Conservation (phyloP, 164 flowering plant genomes). For the Berberis vulgaris region DNA sequence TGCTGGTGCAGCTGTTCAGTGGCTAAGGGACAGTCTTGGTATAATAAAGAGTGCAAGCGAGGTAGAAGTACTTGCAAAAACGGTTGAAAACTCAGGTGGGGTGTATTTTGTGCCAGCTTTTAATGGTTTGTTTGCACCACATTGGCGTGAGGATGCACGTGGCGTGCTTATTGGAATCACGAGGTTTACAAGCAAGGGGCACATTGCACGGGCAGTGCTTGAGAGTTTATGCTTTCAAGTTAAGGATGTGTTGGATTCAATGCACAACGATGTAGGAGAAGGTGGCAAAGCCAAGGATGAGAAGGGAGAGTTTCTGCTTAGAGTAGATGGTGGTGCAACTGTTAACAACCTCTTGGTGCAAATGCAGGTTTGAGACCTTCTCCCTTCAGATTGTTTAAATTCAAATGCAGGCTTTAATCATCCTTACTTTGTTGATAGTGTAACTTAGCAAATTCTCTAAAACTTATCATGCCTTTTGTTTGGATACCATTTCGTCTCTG, state of each 20-base stretch:
- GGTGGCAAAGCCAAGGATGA: conserved; percentile 32
- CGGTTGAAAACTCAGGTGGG: conserved; percentile 70
- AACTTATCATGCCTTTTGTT: neutral
- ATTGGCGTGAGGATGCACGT: conserved; percentile 99
- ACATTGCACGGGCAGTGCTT: conserved; percentile 88
- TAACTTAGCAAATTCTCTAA: neutral
- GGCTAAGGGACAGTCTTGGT: conserved; percentile 92
- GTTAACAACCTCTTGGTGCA: conserved; percentile 90
- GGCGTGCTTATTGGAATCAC: conserved; percentile 90
- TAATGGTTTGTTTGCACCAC: conserved; percentile 91
- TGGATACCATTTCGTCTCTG: neutral
- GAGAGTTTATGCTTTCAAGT: conserved; percentile 98
- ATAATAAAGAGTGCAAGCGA: conserved; percentile 61
- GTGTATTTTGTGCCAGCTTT: conserved; percentile 97
- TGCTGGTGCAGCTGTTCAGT: conserved; percentile 98
- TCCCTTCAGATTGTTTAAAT: neutral
- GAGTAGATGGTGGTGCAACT: conserved; percentile 97
- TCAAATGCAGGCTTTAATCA: neutral
- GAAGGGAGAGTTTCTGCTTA: conserved; percentile 64
- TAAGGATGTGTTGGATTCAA: conserved; percentile 81
- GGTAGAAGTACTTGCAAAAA: conserved; percentile 63
- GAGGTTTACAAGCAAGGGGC: conserved; percentile 71
- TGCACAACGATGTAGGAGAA: conserved; percentile 84
- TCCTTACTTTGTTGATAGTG: too few species aligned
- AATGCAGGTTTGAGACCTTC: conserved; percentile 54